phyloP scores from a whole-genome alignment of 257 asterid species.

The Ligustrum vulgare region DNA sequence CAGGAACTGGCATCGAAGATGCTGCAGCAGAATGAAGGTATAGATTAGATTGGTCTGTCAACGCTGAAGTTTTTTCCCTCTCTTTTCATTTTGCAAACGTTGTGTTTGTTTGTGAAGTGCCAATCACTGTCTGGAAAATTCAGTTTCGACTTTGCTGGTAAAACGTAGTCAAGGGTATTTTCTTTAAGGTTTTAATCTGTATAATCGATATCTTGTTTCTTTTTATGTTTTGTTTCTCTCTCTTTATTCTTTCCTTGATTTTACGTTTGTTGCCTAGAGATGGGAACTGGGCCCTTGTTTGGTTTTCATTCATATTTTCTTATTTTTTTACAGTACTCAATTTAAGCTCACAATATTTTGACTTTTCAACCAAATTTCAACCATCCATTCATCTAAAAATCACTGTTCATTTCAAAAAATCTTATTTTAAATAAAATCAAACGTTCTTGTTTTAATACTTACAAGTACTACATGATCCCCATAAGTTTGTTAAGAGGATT shows the following conservation, averaged over 20 bases:
- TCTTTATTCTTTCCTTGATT: background rate
- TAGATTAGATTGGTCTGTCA: constrained; percentile 18
- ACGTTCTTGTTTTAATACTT: too few relatives aligned
- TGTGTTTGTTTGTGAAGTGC: constrained; percentile 24
- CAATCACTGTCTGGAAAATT: constrained; percentile 22
- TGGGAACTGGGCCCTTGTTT: too few relatives aligned
- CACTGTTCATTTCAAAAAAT: too few relatives aligned
- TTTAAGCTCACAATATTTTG: too few relatives aligned
- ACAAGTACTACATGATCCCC: too few relatives aligned
- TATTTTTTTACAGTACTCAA: too few relatives aligned
- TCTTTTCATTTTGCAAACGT: constrained; percentile 22
- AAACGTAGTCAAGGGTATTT: constrained; percentile 29
- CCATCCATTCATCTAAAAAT: too few relatives aligned
- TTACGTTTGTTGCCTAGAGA: background rate
- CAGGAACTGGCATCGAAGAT: constrained; percentile 61
- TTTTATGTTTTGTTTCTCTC: constrained; percentile 6
- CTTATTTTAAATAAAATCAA: too few relatives aligned
- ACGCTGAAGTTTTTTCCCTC: constrained; percentile 19
- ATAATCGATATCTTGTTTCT: constrained; percentile 26
- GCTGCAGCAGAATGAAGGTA: constrained; percentile 63
- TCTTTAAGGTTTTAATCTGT: constrained; percentile 20
- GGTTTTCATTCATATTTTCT: too few relatives aligned
- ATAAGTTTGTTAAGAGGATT: too few relatives aligned
- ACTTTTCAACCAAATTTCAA: too few relatives aligned
- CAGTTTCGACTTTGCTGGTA: constrained; percentile 33